Conservation (phyloP, 257 asterid species). For the Jacaranda copaia region DNA sequence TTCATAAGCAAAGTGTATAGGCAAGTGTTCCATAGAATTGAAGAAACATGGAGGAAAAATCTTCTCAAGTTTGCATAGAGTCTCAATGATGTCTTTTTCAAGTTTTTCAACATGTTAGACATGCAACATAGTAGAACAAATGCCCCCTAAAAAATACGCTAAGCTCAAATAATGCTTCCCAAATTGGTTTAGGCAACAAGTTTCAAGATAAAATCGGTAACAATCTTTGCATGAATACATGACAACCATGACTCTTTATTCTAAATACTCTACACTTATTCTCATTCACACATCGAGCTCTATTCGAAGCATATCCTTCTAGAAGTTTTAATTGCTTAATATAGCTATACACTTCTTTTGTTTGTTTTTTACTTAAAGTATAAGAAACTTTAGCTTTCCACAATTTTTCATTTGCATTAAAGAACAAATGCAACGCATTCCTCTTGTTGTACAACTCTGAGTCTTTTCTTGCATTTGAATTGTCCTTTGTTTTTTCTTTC, state of each 20-base stretch:
- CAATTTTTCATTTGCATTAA: background rate
- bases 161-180: background rate
- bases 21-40: background rate
- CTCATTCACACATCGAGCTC: constrained; percentile 15
- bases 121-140: background rate
- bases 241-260: constrained; percentile 6
- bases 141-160: background rate
- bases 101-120: background rate
- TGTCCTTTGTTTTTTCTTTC: background rate
- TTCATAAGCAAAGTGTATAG: background rate
- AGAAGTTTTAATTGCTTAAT: background rate
- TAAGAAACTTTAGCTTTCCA: background rate
- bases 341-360: background rate
- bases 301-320: constrained; percentile 11
- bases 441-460: too few species aligned
- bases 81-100: background rate
- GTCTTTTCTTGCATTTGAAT: background rate
- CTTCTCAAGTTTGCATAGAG: background rate
- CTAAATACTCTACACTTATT: background rate
- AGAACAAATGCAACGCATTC: too few species aligned
- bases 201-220: constrained; percentile 4
- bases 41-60: background rate
- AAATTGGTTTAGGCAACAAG: background rate
- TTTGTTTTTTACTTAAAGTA: background rate
- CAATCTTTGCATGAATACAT: constrained; percentile 6